Evolutionary conservation across 208 protist genomes (phyloP).

Genomic region (Acanthamoeba triangularis): DNA sequence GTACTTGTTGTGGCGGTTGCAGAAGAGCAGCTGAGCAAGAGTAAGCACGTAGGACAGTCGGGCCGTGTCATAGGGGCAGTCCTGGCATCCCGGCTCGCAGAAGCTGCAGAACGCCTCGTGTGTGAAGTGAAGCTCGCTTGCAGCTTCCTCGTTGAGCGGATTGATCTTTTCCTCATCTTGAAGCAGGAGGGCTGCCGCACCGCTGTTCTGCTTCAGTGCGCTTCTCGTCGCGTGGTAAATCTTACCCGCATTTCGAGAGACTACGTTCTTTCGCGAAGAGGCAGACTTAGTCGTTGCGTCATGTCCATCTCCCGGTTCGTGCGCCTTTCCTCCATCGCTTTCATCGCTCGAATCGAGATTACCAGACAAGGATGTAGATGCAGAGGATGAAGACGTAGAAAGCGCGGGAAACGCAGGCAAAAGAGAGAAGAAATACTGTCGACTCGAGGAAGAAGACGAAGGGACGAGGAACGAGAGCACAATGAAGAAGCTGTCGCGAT

Average conservation of each 20-base stretch:
- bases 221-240: not conserved
- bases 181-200: not conserved
- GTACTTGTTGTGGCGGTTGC: not conserved
- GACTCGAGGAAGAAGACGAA: not conserved
- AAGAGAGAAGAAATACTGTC: not conserved
- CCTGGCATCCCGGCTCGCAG: not conserved
- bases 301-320: no score
- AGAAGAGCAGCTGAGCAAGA: not conserved
- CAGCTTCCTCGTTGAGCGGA: not conserved
- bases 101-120: conserved; percentile 31
- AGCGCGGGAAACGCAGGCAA: not conserved
- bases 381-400: no score
- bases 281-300: no score
- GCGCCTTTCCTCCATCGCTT: no score
- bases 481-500: not conserved
- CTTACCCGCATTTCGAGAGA: conserved; percentile 1
- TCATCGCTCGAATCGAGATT: no score
- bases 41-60: not conserved
- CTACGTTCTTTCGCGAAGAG: not conserved
- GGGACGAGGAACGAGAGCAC: not conserved
- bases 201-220: not conserved
- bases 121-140: not conserved
- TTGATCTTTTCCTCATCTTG: conserved; percentile 6
- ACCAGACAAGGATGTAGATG: not conserved
- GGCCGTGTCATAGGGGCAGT: not conserved